A percentile compares a stretch with the other conserved stretches of the same genome.
Conservation (phyloP, 257 asterid species). For the Capsicum chinense region DNA sequence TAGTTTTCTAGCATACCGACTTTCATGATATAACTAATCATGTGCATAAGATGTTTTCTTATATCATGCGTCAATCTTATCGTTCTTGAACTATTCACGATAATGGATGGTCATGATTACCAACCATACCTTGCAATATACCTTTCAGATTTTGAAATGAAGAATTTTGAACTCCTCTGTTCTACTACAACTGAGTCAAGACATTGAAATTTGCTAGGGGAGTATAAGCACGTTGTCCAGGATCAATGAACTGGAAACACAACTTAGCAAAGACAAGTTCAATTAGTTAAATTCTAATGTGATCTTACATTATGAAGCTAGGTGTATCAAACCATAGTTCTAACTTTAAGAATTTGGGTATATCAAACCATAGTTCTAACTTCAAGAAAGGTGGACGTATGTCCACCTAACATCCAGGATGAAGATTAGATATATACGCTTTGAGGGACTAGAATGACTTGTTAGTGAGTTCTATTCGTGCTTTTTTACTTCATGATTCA, state of each 20-base stretch:
- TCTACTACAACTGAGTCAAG: background rate
- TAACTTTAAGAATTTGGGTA: background rate
- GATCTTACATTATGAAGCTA: background rate
- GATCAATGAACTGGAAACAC: background rate
- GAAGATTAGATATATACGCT: background rate
- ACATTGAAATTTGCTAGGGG: background rate
- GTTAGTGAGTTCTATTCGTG: background rate
- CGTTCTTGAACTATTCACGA: constrained; percentile 18
- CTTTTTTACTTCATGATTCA: constrained; percentile 2
- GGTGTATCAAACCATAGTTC: background rate
- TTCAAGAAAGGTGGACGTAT: background rate
- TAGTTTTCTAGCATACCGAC: background rate
- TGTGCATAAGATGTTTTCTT: background rate
- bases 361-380: background rate
- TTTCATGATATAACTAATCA: constrained; percentile 4
- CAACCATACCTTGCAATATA: constrained; percentile 9
- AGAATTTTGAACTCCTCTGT: background rate
- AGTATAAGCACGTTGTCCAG: background rate
- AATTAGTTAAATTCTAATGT: constrained; percentile 9
- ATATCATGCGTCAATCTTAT: background rate
- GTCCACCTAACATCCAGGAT: background rate
- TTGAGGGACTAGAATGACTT: background rate
- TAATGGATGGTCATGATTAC: constrained; percentile 14
- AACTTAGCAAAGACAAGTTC: background rate
- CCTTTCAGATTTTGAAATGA: constrained; percentile 20